These are phyloP conservation scores for Corymbia maculata DNA, from an alignment of 345 rosid species.

Conservation along the genomic window DNA sequence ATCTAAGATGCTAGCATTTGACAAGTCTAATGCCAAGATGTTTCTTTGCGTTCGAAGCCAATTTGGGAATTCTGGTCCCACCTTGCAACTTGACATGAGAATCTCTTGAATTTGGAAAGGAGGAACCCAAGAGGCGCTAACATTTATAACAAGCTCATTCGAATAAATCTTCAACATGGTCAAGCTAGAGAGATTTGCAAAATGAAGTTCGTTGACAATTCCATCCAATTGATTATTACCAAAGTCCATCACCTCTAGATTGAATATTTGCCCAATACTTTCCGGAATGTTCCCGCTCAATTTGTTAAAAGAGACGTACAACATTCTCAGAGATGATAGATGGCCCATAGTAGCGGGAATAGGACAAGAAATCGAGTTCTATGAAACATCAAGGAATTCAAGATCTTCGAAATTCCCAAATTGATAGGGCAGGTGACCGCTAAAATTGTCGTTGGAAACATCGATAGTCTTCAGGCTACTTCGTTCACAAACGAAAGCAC, in stretches of 20 bases:
- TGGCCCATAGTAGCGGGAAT: constrained; percentile 4
- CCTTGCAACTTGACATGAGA: not conserved
- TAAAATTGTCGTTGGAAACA: not conserved
- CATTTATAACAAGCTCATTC: not conserved
- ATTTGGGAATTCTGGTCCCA: not conserved
- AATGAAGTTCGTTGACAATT: constrained; percentile 6
- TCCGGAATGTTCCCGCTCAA: constrained; percentile 8
- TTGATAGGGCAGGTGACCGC: constrained; percentile 6
- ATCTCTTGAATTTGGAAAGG: not conserved
- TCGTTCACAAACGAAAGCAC: not conserved
- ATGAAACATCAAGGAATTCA: not conserved
- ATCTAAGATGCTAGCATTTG: not conserved
- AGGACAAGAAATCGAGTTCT: constrained; percentile 14
- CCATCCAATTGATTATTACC: constrained; percentile 6
- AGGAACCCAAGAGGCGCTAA: not conserved
- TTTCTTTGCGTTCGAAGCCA: not conserved
- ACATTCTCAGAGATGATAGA: not conserved
- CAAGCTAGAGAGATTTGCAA: constrained; percentile 12
- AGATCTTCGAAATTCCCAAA: not conserved
- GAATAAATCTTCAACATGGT: not conserved
- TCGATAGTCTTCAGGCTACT: not conserved
- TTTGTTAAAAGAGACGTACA: constrained; percentile 1
- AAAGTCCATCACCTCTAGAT: not conserved
- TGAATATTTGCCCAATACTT: not conserved
- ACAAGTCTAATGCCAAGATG: not conserved